These are phyloP conservation scores for Coemansia pectinata DNA, from an alignment of 192 early-diverging fungal species.

Conservation along the genomic window DNA sequence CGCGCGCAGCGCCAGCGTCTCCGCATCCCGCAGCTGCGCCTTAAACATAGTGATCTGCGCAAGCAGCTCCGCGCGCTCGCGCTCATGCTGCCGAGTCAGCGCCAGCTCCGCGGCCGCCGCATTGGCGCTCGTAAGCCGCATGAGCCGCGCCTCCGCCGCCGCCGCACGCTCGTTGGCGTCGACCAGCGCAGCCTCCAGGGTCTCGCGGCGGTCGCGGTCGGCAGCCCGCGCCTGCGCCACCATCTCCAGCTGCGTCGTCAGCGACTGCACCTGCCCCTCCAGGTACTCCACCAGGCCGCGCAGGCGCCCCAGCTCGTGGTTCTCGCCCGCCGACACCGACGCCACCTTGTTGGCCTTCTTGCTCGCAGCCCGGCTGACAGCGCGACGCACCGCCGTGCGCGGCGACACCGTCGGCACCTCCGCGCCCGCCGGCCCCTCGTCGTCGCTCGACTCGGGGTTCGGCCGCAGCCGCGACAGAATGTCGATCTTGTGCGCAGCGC, in stretches of 20 bases:
- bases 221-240: slow-evolving; percentile 28
- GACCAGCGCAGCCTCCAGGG: slow-evolving; percentile 32
- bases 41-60: slow-evolving; percentile 43
- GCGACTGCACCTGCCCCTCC: slow-evolving; percentile 25
- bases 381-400: slow-evolving; percentile 34
- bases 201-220: slow-evolving; percentile 16
- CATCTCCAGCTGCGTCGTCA: slow-evolving; percentile 38
- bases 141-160: slow-evolving; percentile 13
- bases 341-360: slow-evolving; percentile 47
- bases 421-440: background rate
- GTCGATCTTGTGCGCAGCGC: slow-evolving; percentile 52
- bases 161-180: slow-evolving; percentile 32
- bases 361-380: slow-evolving; percentile 45
- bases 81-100: slow-evolving; percentile 29
- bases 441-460: slow-evolving; percentile 5
- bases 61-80: slow-evolving; percentile 33
- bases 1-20: slow-evolving; percentile 29
- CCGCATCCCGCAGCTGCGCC: slow-evolving; percentile 29
- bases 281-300: slow-evolving; percentile 14
- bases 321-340: slow-evolving; percentile 49
- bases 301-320: slow-evolving; percentile 23
- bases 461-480: slow-evolving; percentile 47
- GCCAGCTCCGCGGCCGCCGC: slow-evolving; percentile 29
- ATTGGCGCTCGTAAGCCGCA: slow-evolving; percentile 15
- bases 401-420: slow-evolving; percentile 51